Conservation (phyloP, 345 rosid genomes). For the Camelina hispida region DNA sequence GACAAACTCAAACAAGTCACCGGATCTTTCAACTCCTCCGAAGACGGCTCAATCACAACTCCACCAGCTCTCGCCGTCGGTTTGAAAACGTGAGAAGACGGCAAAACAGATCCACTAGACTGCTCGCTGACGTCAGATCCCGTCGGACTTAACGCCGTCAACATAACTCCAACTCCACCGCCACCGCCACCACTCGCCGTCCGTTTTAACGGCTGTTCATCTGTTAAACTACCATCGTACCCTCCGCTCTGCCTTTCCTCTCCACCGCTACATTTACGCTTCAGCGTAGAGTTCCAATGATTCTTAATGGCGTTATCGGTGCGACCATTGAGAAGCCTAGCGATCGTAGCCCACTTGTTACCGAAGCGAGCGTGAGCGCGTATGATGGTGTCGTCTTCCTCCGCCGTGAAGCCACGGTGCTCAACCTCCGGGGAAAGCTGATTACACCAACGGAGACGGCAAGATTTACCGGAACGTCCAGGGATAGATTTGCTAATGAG, state of each 20-base stretch:
- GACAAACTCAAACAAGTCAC: constrained; percentile 66
- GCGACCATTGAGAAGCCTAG: constrained; percentile 87
- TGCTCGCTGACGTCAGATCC: constrained; percentile 86
- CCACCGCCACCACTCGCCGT: constrained; percentile 63
- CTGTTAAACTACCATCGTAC: constrained; percentile 58
- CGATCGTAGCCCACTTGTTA: constrained; percentile 97
- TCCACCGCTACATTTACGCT: constrained; percentile 65
- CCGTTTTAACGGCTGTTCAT: constrained; percentile 67
- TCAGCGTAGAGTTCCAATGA: constrained; percentile 96
- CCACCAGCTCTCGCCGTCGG: constrained; percentile 58
- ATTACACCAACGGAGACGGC: constrained; percentile 94
- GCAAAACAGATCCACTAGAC: constrained; percentile 48
- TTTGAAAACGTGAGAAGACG: constrained; percentile 23
- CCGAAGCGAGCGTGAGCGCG: constrained; percentile 86
- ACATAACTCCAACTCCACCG: constrained; percentile 33
- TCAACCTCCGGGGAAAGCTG: constrained; percentile 94
- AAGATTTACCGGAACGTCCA: constrained; percentile 92
- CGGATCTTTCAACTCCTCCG: constrained; percentile 48
- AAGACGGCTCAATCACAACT: constrained; percentile 48
- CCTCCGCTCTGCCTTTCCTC: constrained; percentile 49
- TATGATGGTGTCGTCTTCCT: constrained; percentile 76
- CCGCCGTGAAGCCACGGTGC: constrained; percentile 75
- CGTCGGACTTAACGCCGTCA: constrained; percentile 67
- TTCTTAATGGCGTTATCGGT: constrained; percentile 95
- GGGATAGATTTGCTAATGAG: constrained; percentile 88